Conservation (phyloP, 257 asterid species). For the Solanum ossicruentum region DNA sequence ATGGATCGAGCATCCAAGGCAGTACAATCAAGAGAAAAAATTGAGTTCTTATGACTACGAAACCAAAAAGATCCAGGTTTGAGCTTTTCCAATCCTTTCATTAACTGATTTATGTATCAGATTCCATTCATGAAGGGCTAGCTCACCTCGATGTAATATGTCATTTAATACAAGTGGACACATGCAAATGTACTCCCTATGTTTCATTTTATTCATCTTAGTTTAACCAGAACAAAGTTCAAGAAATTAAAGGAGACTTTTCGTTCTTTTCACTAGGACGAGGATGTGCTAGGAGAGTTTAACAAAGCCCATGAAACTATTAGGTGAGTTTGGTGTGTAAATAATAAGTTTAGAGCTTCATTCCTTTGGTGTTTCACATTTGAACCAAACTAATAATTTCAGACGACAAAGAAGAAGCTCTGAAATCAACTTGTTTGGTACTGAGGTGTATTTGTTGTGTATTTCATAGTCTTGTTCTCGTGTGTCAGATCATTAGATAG, state of each 20-base stretch:
- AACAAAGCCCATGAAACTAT: constrained; percentile 45
- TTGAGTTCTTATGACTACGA: constrained; percentile 23
- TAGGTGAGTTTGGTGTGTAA: constrained; percentile 25
- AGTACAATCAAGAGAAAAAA: constrained; percentile 10
- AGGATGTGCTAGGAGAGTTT: constrained; percentile 24
- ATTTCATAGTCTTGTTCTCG: neutral
- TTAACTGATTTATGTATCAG: neutral
- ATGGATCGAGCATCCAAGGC: constrained; percentile 10
- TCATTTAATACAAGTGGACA: neutral
- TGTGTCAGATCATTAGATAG: constrained; percentile 32
- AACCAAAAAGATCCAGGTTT: constrained; percentile 20
- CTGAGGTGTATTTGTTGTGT: neutral
- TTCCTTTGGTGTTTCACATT: neutral
- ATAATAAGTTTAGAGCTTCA: neutral
- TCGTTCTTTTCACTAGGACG: constrained; percentile 7
- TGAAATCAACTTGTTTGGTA: accelerated
- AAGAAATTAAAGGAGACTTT: neutral
- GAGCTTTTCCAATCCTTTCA: neutral
- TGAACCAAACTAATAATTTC: neutral
- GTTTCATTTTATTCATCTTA: neutral
- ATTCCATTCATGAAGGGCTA: neutral
- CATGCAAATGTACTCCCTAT: neutral
- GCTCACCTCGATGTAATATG: neutral
- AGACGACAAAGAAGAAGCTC: neutral
- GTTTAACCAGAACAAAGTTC: neutral